Evolutionary conservation across 2,329 filamentous ascomycete genomes (phyloP).

Genomic region (Ilyonectria sp.): DNA sequence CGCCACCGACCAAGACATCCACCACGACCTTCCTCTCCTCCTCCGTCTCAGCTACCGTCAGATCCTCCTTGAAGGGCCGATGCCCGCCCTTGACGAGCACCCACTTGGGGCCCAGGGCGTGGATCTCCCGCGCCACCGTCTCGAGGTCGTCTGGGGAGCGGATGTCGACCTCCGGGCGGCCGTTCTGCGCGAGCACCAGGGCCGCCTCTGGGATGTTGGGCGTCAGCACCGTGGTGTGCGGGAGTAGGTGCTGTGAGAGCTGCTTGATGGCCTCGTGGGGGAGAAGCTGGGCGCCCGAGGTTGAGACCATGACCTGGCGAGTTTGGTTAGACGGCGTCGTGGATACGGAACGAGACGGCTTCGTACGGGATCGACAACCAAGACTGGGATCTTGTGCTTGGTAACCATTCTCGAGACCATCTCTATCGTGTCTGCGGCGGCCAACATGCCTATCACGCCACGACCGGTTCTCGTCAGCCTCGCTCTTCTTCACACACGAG

Average conservation of each 20-base stretch:
- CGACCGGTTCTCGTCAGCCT: conserved; percentile 6
- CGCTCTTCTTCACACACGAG: neutral
- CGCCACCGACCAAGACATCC: conserved; percentile 80
- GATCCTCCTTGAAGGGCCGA: conserved; percentile 79
- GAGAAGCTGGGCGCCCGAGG: conserved; percentile 80
- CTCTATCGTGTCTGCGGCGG: conserved; percentile 55
- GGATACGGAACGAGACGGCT: neutral
- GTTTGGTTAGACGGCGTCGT: conserved; percentile 21
- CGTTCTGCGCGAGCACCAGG: conserved; percentile 72
- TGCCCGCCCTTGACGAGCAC: conserved; percentile 95
- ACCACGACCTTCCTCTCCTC: conserved; percentile 78
- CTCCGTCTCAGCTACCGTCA: conserved; percentile 69
- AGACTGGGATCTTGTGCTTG: conserved; percentile 49
- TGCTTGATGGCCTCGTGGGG: conserved; percentile 74
- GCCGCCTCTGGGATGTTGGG: conserved; percentile 84
- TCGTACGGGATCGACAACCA: conserved; percentile 58
- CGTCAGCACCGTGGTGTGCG: conserved; percentile 78
- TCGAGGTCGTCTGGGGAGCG: conserved; percentile 77
- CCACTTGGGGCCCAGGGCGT: conserved; percentile 80
- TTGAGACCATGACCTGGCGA: conserved; percentile 89
- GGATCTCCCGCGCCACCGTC: conserved; percentile 75
- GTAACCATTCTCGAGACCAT: conserved; percentile 52
- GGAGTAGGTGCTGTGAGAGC: conserved; percentile 73
- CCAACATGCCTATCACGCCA: conserved; percentile 55
- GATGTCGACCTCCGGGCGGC: conserved; percentile 59